These are phyloP conservation scores for Rutstroemia sp. DNA, from an alignment of 2,329 filamentous ascomycete genomes.

Conservation along the genomic window DNA sequence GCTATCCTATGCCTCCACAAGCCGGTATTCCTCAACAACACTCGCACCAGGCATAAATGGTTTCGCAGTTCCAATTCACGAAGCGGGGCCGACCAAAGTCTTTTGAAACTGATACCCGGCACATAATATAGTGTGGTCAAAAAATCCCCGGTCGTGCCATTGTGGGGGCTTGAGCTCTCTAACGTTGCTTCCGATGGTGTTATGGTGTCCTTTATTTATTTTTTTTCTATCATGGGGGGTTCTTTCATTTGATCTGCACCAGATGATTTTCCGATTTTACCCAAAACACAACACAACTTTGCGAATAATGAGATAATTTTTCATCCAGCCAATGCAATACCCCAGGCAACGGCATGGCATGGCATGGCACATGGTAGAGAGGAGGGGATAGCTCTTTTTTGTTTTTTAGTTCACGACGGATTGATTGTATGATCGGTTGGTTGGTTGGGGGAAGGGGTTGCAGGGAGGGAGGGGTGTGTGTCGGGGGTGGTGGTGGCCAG, in stretches of 20 bases:
- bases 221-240: background rate
- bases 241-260: slow-evolving; percentile 8
- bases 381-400: background rate
- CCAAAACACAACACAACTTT: slow-evolving; percentile 14
- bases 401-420: background rate
- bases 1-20: slow-evolving; percentile 72
- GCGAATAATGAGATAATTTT: slow-evolving; percentile 24
- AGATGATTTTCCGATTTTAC: background rate
- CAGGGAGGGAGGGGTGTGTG: background rate
- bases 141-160: slow-evolving; percentile 22
- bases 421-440: background rate
- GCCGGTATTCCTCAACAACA: slow-evolving; percentile 75
- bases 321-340: slow-evolving; percentile 9
- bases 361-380: slow-evolving; percentile 1
- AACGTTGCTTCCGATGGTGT: slow-evolving; percentile 25
- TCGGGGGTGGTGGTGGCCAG: background rate
- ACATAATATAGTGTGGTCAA: slow-evolving; percentile 37
- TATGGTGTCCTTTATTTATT: slow-evolving; percentile 19
- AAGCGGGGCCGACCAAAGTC: slow-evolving; percentile 22
- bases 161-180: slow-evolving; percentile 21
- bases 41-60: slow-evolving; percentile 64
- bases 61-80: slow-evolving; percentile 21
- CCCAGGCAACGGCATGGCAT: background rate
- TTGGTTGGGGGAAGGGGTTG: background rate
- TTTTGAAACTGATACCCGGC: slow-evolving; percentile 49